phyloP scores from a whole-genome alignment of 2,329 filamentous ascomycete genomes.

The Phaeosphaeriaceae sp. region DNA sequence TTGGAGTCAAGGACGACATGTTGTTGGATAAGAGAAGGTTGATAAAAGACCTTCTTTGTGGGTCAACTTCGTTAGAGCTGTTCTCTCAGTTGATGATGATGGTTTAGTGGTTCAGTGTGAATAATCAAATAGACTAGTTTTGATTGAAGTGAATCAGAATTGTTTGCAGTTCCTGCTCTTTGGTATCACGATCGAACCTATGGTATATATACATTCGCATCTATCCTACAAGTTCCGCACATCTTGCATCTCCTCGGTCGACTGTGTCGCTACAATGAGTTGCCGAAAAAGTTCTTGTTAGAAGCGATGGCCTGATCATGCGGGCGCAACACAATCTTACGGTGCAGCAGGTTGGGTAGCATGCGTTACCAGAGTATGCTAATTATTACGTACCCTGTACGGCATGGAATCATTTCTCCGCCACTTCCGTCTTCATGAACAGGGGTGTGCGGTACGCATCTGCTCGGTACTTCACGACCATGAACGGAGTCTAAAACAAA shows the following conservation, averaged over 20 bases:
- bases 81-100: neutral
- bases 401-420: slow-evolving; percentile 8
- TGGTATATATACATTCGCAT: slow-evolving; percentile 4
- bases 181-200: neutral
- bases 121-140: neutral
- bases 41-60: neutral
- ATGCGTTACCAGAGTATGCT: neutral
- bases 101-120: neutral
- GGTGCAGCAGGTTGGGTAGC: neutral
- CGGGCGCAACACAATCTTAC: slow-evolving; percentile 1
- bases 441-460: neutral
- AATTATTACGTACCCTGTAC: slow-evolving; percentile 13
- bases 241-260: slow-evolving; percentile 11
- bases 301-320: slow-evolving; percentile 9
- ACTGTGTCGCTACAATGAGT: neutral
- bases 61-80: neutral
- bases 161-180: neutral
- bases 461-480: neutral
- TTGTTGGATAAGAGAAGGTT: slow-evolving; percentile 4
- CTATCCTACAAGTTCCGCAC: slow-evolving; percentile 9
- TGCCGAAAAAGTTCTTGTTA: neutral
- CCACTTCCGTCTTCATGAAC: slow-evolving; percentile 7
- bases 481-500: neutral
- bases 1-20: slow-evolving; percentile 60
- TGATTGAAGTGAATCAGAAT: neutral